These are phyloP conservation scores for Falciphora oryzae DNA, from an alignment of 2,329 filamentous ascomycete genomes.

Conservation along the genomic window DNA sequence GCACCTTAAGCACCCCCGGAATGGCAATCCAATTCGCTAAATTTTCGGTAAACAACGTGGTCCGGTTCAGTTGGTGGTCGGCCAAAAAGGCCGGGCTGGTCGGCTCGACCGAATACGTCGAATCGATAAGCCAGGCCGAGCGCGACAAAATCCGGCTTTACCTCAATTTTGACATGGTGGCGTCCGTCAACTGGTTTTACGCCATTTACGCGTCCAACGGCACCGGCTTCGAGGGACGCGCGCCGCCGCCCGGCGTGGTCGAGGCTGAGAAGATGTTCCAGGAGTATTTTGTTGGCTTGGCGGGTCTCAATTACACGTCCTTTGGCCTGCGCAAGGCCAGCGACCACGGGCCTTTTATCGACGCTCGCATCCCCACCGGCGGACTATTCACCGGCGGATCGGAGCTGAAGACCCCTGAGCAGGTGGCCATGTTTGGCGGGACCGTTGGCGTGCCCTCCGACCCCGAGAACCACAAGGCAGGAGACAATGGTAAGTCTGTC, in stretches of 20 bases:
- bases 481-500: slow-evolving; percentile 29
- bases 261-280: slow-evolving; percentile 48
- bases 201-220: slow-evolving; percentile 56
- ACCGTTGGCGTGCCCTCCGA: slow-evolving; percentile 44
- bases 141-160: slow-evolving; percentile 45
- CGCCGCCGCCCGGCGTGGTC: slow-evolving; percentile 50
- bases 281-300: slow-evolving; percentile 33
- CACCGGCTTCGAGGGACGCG: slow-evolving; percentile 52
- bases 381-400: slow-evolving; percentile 58
- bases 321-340: slow-evolving; percentile 58
- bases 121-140: slow-evolving; percentile 36
- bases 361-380: slow-evolving; percentile 57
- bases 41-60: slow-evolving; percentile 35
- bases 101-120: slow-evolving; percentile 48
- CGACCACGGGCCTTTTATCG: slow-evolving; percentile 64
- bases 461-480: slow-evolving; percentile 38
- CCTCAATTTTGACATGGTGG: slow-evolving; percentile 53
- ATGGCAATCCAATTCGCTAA: slow-evolving; percentile 50
- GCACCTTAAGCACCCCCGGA: slow-evolving; percentile 56
- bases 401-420: slow-evolving; percentile 44
- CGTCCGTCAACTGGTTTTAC: slow-evolving; percentile 43
- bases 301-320: slow-evolving; percentile 37
- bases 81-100: slow-evolving; percentile 51
- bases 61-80: slow-evolving; percentile 58
- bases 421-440: slow-evolving; percentile 57